phyloP scores from a whole-genome alignment of 2,329 filamentous ascomycete genomes.

The Pseudohalonectria lignicola region DNA sequence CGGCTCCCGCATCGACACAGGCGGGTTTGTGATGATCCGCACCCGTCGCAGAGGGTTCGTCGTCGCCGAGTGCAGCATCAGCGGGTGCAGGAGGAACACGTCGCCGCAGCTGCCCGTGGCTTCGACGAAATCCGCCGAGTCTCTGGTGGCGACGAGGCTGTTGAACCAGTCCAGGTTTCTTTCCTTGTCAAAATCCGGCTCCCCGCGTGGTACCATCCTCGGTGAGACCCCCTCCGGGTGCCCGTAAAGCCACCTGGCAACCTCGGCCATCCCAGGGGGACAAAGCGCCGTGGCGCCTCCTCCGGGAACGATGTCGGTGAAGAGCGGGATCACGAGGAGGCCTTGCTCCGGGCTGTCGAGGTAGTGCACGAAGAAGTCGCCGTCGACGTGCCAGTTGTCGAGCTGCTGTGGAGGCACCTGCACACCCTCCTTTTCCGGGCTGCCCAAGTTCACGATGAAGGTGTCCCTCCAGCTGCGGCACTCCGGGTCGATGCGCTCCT shows the following conservation, averaged over 20 bases:
- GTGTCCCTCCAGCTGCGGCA: constrained; percentile 53
- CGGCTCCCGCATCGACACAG: constrained; percentile 37
- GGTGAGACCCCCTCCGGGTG: constrained; percentile 56
- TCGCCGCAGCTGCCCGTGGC: constrained; percentile 42
- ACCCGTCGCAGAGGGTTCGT: constrained; percentile 27
- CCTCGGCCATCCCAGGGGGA: constrained; percentile 41
- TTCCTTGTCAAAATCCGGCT: constrained; percentile 31
- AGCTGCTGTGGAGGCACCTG: constrained; percentile 40
- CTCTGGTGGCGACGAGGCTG: constrained; percentile 21
- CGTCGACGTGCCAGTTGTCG: constrained; percentile 56
- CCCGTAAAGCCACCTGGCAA: constrained; percentile 47
- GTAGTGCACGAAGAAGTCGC: constrained; percentile 64
- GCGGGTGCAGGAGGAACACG: constrained; percentile 46
- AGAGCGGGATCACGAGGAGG: constrained; percentile 56
- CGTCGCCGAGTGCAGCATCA: constrained; percentile 47
- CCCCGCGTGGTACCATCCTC: constrained; percentile 47
- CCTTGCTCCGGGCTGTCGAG: constrained; percentile 61
- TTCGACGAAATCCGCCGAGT: constrained; percentile 40
- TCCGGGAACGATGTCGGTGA: constrained; percentile 47
- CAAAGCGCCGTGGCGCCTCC: constrained; percentile 58
- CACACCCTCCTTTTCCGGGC: constrained; percentile 35
- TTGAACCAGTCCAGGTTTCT: constrained; percentile 33
- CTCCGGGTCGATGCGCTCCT: constrained; percentile 35
- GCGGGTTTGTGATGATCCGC: constrained; percentile 46
- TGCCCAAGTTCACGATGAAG: constrained; percentile 61